Percentiles rank a stretch among this genome's conserved stretches.
Conservation (phyloP, 129 eudicot genomes). For the Flaveria sonorensis region DNA sequence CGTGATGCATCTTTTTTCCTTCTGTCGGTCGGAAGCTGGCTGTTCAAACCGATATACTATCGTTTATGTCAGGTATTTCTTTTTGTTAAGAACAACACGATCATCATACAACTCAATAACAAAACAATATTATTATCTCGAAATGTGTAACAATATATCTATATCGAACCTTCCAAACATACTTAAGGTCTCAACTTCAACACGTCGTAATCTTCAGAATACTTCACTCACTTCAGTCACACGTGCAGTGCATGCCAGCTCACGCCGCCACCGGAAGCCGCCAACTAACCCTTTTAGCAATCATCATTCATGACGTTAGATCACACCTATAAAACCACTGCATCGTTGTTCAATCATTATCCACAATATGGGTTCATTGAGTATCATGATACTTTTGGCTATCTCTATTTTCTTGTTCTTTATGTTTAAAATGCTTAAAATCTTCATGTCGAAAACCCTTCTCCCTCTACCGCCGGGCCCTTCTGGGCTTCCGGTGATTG, state of each 20-base stretch:
- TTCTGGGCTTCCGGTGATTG: conserved; percentile 47
- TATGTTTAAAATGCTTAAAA: conserved; percentile 8
- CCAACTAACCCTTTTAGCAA: too few species aligned
- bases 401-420: conserved; percentile 14
- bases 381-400: conserved; percentile 13
- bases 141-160: not conserved
- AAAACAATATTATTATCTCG: not conserved
- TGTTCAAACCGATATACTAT: too few species aligned
- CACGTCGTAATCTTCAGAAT: not conserved
- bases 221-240: not conserved
- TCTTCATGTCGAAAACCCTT: not conserved
- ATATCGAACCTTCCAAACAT: not conserved
- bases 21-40: too few species aligned
- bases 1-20: too few species aligned
- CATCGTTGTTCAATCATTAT: not conserved
- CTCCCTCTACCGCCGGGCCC: conserved; percentile 50
- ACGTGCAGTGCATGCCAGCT: not conserved
- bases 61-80: not conserved
- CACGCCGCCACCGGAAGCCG: too few species aligned
- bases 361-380: conserved; percentile 10
- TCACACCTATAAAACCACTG: not conserved
- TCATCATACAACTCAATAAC: not conserved
- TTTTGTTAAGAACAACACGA: not conserved
- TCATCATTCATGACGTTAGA: too few species aligned
- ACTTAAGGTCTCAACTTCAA: not conserved